These are phyloP conservation scores for Psidium guajava DNA, from an alignment of 345 rosid genomes.

Conservation along the genomic window DNA sequence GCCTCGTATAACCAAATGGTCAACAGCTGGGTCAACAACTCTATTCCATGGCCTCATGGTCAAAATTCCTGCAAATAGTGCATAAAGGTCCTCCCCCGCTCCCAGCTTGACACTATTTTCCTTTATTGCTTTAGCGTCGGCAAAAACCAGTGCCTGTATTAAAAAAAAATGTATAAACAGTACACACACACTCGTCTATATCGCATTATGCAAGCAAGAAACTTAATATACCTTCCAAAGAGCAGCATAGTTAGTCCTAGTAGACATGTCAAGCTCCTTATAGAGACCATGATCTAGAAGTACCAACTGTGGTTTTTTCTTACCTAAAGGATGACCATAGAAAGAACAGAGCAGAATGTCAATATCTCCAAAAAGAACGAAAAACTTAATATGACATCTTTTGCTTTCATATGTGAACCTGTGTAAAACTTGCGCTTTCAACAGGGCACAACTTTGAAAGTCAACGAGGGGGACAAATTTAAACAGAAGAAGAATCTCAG, in stretches of 20 bases:
- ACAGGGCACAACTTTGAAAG: background rate
- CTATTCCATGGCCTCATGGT: constrained; percentile 94
- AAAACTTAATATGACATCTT: background rate
- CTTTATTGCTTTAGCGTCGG: constrained; percentile 80
- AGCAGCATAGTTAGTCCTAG: constrained; percentile 75
- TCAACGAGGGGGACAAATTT: background rate
- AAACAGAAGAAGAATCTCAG: background rate
- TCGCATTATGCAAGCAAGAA: background rate
- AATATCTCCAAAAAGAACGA: background rate
- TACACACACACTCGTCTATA: background rate
- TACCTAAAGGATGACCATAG: constrained; percentile 20
- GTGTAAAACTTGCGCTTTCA: background rate
- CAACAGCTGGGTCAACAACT: constrained; percentile 65
- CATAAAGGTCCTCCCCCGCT: constrained; percentile 88
- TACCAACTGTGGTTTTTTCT: constrained; percentile 73
- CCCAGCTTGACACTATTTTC: constrained; percentile 75
- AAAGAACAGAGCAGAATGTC: background rate
- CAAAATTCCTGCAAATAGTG: constrained; percentile 71
- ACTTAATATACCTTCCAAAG: constrained; percentile 60
- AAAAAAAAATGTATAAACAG: background rate
- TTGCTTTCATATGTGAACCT: background rate
- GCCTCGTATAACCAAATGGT: constrained; percentile 84
- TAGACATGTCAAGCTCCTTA: constrained; percentile 71
- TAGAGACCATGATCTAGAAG: constrained; percentile 90
- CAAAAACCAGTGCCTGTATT: constrained; percentile 55